Evolutionary conservation across 75 land plant genomes (phyloP), one percentile per base, ranked within the genome.

Genomic region (Adiantum capillusveneris): DNA sequence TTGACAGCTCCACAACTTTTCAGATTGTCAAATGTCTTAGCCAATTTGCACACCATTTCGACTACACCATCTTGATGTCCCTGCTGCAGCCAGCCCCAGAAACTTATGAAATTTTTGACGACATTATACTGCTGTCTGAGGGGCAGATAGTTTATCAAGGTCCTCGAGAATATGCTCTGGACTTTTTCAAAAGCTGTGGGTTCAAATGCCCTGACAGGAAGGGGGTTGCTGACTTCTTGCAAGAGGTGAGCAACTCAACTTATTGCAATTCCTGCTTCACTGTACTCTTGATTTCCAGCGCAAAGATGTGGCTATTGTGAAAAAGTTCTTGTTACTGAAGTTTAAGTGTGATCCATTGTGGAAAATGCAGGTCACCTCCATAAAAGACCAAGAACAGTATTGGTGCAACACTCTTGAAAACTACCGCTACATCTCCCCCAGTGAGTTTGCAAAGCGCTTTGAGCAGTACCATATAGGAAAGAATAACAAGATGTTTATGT

Each of bases 361-460:
- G n/a, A n/a, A n/a, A n/a, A n/a, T 37, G 12, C 73, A 88, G 89
- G 96, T 91, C 31, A 91, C 97, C 0, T 88, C 97, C 7, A 68
- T 58, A 31, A 92, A 92, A 55, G 97, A 92, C 52, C 97, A 92
- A 62, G 82, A 80, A 65, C 97, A 92, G 58, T 92, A 92, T 63
- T 92, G 97, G 95, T 76, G 65, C 11, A 75, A 78, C 57, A 67
- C 37, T 31, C 64, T 49, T 20, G 73, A 62, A 30, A 75, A 84
- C 7, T 92, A 92, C 76, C 64, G 65, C n/a, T 85, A 78, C 69
- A 61, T 92, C 1, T 31, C 87, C 18, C 88, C 81, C 1, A 53
- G 78, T 0, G 89, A 92, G 54, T 92, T 92, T 53, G 84, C 75
- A 13, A 55, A 44, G 17, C 58, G 58, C 26, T 92, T 92, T 71